Conservation (phyloP, 2,329 filamentous ascomycete genomes). For the Nemania abortiva region DNA sequence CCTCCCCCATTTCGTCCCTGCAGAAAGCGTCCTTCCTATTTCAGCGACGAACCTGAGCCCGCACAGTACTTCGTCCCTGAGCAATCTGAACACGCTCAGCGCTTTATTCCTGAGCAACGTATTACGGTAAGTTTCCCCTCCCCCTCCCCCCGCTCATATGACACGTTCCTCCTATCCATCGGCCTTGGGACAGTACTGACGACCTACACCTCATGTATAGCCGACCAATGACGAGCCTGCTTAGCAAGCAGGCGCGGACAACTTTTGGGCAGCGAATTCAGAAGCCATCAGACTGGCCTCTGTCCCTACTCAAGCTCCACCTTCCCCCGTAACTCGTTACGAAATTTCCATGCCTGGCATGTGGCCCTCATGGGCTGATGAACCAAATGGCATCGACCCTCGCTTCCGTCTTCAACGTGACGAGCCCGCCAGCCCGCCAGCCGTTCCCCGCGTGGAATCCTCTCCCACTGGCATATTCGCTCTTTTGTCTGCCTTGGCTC, state of each 20-base stretch:
- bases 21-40: slow-evolving; percentile 17
- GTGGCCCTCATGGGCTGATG: slow-evolving; percentile 36
- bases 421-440: neutral
- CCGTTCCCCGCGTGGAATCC: neutral
- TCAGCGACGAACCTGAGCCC: slow-evolving; percentile 1
- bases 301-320: neutral
- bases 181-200: slow-evolving; percentile 16
- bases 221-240: slow-evolving; percentile 34
- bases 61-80: slow-evolving; percentile 13
- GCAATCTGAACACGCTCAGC: neutral
- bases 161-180: neutral
- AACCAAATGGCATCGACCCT: slow-evolving; percentile 5
- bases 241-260: slow-evolving; percentile 34
- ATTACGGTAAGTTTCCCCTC: slow-evolving; percentile 20
- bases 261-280: slow-evolving; percentile 19
- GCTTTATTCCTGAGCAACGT: neutral
- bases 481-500: slow-evolving; percentile 1
- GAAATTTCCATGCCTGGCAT: slow-evolving; percentile 30
- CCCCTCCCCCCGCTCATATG: no score
- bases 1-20: neutral
- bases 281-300: neutral
- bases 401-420: neutral
- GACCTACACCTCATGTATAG: slow-evolving; percentile 11
- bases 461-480: slow-evolving; percentile 7
- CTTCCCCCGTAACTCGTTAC: slow-evolving; percentile 6